Evolutionary conservation across 2,329 filamentous ascomycete species (phyloP).

Genomic region (Ceratocystis cubensis): DNA sequence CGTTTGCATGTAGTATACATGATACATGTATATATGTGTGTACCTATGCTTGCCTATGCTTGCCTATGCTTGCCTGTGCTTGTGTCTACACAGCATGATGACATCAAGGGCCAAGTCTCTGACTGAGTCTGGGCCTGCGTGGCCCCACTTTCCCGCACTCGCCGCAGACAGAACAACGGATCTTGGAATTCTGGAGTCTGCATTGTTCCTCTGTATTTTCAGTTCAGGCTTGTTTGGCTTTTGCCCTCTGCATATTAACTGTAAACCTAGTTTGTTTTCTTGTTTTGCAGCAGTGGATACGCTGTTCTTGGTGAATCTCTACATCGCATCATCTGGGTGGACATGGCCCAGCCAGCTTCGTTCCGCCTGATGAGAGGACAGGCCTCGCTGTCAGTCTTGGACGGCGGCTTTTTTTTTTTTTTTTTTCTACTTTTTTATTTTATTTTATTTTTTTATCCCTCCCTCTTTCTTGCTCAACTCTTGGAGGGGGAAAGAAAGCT

Average conservation of each 20-base stretch:
- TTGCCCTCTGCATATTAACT: background rate
- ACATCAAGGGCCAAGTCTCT: slow-evolving; percentile 2
- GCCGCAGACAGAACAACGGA: background rate
- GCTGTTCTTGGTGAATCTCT: background rate
- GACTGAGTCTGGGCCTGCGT: background rate
- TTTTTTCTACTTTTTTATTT: background rate
- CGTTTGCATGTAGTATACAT: no score
- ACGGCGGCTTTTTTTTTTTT: background rate
- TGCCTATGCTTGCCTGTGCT: no score
- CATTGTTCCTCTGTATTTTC: background rate
- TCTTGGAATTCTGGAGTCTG: no score
- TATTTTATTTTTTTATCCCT: background rate
- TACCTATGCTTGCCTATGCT: no score
- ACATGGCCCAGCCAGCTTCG: background rate
- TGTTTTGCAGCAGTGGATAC: background rate
- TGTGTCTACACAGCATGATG: background rate
- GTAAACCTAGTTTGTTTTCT: no score
- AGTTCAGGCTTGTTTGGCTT: background rate
- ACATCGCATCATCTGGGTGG: background rate
- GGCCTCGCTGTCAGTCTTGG: background rate
- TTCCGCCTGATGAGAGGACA: background rate
- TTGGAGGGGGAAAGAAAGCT: background rate
- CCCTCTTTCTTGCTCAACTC: background rate
- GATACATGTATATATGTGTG: no score
- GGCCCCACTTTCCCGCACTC: background rate